These are phyloP conservation scores for Xylaria sp. DNA, from an alignment of 2,329 filamentous ascomycete genomes.

Conservation along the genomic window DNA sequence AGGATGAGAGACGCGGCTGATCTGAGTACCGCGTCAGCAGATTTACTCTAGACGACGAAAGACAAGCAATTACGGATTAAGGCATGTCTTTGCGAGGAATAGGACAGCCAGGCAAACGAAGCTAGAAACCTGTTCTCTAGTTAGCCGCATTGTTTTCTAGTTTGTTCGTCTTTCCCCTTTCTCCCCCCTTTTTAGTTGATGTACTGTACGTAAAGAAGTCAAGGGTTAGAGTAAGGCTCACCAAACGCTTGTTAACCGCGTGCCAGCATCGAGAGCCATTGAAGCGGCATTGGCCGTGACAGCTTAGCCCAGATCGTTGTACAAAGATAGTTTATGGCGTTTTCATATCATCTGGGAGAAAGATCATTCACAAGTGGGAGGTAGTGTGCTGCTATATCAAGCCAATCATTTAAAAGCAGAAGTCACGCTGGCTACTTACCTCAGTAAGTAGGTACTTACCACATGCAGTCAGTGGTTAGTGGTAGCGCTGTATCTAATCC, in stretches of 20 bases:
- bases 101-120: conserved; percentile 61
- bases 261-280: conserved; percentile 50
- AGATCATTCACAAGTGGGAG: background rate
- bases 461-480: too few species aligned
- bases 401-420: background rate
- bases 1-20: conserved; percentile 60
- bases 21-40: conserved; percentile 51
- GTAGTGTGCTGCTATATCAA: conserved; percentile 1
- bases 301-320: conserved; percentile 4
- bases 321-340: background rate
- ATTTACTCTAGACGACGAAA: background rate
- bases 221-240: conserved; percentile 41
- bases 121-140: conserved; percentile 54
- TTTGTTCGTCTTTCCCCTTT: background rate
- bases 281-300: conserved; percentile 26
- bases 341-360: background rate
- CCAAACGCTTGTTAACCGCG: conserved; percentile 53
- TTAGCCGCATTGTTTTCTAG: conserved; percentile 24
- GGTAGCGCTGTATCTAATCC: too few species aligned
- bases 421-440: background rate
- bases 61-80: conserved; percentile 55
- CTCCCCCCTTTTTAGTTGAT: background rate
- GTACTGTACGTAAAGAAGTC: background rate
- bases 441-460: too few species aligned
- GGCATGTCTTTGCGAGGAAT: conserved; percentile 60